Evolutionary conservation across 257 asterid genomes (phyloP).

Genomic region (Primulina huaijiensis): DNA sequence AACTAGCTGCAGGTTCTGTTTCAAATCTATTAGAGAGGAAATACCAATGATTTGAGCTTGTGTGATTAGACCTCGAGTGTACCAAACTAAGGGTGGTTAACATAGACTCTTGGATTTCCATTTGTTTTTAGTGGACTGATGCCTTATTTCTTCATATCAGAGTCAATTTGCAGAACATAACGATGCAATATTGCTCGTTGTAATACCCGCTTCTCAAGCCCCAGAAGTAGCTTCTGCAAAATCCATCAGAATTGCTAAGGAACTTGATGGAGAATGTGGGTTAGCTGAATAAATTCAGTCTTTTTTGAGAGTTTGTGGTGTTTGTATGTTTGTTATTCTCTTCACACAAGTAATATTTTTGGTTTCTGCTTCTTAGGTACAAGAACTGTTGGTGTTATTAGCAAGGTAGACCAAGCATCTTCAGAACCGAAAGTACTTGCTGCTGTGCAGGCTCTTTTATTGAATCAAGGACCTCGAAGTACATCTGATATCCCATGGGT

Average conservation of each 20-base stretch:
- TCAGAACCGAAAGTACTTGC: constrained; percentile 87
- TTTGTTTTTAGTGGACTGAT: constrained; percentile 2
- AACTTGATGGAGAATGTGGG: constrained; percentile 72
- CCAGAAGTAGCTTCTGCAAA: constrained; percentile 67
- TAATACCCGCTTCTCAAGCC: constrained; percentile 68
- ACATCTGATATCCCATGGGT: constrained; percentile 96
- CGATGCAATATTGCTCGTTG: constrained; percentile 65
- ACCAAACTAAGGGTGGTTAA: not conserved
- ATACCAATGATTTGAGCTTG: not conserved
- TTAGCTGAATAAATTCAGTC: constrained; percentile 20
- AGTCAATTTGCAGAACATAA: constrained; percentile 59
- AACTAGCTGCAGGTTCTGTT: not conserved
- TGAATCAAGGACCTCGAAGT: constrained; percentile 92
- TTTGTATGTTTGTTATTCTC: constrained; percentile 14
- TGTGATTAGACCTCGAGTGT: constrained; percentile 4
- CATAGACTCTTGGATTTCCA: not conserved
- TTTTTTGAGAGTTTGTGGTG: constrained; percentile 12
- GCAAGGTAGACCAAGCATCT: constrained; percentile 88
- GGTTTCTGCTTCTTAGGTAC: constrained; percentile 50
- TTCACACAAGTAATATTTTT: constrained; percentile 12
- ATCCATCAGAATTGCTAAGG: constrained; percentile 71
- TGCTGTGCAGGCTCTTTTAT: constrained; percentile 93
- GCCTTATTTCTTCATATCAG: constrained; percentile 31
- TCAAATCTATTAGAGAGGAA: not conserved
- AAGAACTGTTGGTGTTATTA: constrained; percentile 89